Evolutionary conservation across 2,329 filamentous ascomycete species (phyloP).

Genomic region (Nannizziopsis barbatae): DNA sequence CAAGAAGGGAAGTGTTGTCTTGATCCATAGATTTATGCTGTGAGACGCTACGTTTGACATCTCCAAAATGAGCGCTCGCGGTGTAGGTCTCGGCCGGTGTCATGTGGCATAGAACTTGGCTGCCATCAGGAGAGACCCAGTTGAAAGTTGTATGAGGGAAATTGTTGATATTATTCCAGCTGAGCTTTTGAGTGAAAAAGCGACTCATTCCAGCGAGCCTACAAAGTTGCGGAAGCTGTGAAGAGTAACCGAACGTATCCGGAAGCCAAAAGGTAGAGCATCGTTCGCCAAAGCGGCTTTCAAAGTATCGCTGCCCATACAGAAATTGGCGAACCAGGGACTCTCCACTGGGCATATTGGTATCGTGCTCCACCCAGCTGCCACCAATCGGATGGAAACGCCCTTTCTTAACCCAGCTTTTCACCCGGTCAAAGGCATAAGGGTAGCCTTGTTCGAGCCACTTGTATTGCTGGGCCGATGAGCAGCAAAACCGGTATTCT

Average conservation of each 20-base stretch:
- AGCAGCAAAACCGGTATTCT: conserved; percentile 83
- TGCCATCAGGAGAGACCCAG: conserved; percentile 92
- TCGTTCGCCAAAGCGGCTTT: conserved; percentile 80
- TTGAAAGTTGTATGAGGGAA: conserved; percentile 99
- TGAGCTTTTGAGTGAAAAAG: conserved; percentile 96
- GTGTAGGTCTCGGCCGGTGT: conserved; percentile 92
- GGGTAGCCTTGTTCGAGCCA: conserved; percentile 91
- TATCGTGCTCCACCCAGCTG: conserved; percentile 98
- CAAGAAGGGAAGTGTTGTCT: conserved; percentile 77
- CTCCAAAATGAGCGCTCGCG: conserved; percentile 84
- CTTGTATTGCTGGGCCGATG: conserved; percentile 94
- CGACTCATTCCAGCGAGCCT: conserved; percentile 89
- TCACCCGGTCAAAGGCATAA: conserved; percentile 77
- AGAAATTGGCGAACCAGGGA: conserved; percentile 88
- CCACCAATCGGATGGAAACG: conserved; percentile 91
- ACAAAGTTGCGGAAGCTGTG: conserved; percentile 86
- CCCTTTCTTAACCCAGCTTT: conserved; percentile 78
- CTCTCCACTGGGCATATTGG: conserved; percentile 92
- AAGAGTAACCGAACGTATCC: conserved; percentile 95
- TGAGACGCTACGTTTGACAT: conserved; percentile 76
- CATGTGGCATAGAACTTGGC: conserved; percentile 97
- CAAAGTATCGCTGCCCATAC: conserved; percentile 90
- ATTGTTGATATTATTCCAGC: conserved; percentile 99
- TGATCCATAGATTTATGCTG: conserved; percentile 95
- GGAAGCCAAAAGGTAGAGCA: conserved; percentile 94